phyloP scores from a whole-genome alignment of 2,329 filamentous ascomycete species.

The Fusarium abutilonis region DNA sequence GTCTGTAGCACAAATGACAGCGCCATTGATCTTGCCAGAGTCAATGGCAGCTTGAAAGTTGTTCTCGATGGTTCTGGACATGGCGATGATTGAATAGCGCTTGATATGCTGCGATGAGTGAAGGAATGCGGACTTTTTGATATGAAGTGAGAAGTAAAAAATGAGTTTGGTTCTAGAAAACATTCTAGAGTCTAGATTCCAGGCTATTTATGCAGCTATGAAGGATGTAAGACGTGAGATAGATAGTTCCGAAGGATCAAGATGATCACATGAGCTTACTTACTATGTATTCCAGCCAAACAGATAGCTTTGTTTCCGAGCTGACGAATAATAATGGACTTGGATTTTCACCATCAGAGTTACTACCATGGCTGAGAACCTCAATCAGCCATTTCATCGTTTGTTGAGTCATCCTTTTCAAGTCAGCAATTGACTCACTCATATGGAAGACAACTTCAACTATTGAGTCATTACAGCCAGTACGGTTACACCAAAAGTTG shows the following conservation, averaged over 20 bases:
- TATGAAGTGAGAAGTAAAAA: neutral
- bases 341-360: too few relatives aligned
- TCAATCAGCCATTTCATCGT: too few relatives aligned
- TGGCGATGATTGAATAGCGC: neutral
- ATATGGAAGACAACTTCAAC: neutral
- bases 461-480: neutral
- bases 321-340: neutral
- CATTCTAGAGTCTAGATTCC: too few relatives aligned
- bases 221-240: too few relatives aligned
- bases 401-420: too few relatives aligned
- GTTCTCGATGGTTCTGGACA: constrained; percentile 50
- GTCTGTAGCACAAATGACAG: constrained; percentile 55
- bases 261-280: too few relatives aligned
- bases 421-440: neutral
- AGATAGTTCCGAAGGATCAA: too few relatives aligned
- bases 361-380: too few relatives aligned
- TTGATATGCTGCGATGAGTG: neutral
- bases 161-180: neutral
- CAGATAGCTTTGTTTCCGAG: constrained; percentile 7
- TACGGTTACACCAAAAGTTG: neutral
- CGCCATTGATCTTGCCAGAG: constrained; percentile 56
- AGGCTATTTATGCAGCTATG: too few relatives aligned
- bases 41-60: constrained; percentile 54
- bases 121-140: neutral
- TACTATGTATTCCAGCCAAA: neutral